Percentiles rank a stretch among this genome's conserved stretches.
Evolutionary conservation across 345 rosid species (phyloP).

Genomic region (Melastoma malabathricum): DNA sequence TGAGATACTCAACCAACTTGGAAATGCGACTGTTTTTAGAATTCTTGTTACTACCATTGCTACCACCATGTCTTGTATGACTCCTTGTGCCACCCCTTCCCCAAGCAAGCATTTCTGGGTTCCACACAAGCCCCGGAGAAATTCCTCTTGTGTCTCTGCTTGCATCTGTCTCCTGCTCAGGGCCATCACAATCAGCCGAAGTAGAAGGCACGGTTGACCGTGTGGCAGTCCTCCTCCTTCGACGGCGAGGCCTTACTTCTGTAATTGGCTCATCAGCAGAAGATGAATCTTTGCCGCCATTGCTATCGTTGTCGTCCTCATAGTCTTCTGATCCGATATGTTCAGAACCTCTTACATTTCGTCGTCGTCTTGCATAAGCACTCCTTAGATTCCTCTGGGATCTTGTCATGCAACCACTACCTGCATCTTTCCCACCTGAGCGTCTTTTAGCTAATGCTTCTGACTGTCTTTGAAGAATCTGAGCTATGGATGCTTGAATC

Average conservation of each 20-base stretch:
- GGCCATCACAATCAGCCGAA: slow-evolving; percentile 38
- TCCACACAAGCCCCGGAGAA: slow-evolving; percentile 67
- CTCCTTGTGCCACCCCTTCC: slow-evolving; percentile 89
- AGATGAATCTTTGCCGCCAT: slow-evolving; percentile 58
- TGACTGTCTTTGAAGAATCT: slow-evolving; percentile 63
- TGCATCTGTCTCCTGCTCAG: slow-evolving; percentile 43
- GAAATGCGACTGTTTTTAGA: slow-evolving; percentile 50
- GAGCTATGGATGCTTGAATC: slow-evolving; percentile 94
- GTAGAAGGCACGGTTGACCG: slow-evolving; percentile 46
- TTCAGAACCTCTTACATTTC: slow-evolving; percentile 41
- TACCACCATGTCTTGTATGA: slow-evolving; percentile 64
- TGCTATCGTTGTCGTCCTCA: slow-evolving; percentile 57
- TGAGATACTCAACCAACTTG: slow-evolving; percentile 60
- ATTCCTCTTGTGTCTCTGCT: slow-evolving; percentile 44
- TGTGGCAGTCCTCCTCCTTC: slow-evolving; percentile 31
- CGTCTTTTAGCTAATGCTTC: slow-evolving; percentile 63
- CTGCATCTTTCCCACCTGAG: slow-evolving; percentile 38
- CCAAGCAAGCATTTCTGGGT: slow-evolving; percentile 72
- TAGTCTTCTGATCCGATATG: slow-evolving; percentile 51
- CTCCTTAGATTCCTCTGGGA: slow-evolving; percentile 35
- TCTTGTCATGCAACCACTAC: slow-evolving; percentile 25
- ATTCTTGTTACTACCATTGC: slow-evolving; percentile 37
- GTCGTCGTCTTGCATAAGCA: slow-evolving; percentile 38
- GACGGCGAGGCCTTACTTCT: slow-evolving; percentile 36
- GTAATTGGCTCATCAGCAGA: slow-evolving; percentile 55